Conservation (phyloP, 2,329 filamentous ascomycete species). For the Ophiocordyceps camponoti-floridani region DNA sequence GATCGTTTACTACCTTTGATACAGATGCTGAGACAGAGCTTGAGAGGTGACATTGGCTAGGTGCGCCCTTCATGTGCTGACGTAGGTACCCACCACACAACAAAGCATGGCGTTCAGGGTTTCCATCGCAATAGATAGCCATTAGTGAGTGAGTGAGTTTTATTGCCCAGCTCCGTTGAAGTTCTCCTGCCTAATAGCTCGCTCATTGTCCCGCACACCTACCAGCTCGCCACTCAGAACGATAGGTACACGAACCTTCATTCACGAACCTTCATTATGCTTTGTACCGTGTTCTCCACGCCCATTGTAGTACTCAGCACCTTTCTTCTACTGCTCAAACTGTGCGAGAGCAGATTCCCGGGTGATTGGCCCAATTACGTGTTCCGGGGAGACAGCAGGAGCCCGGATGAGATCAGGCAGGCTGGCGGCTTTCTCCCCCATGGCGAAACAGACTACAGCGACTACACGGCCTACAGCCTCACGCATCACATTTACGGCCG, state of each 20-base stretch:
- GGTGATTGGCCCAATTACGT: neutral
- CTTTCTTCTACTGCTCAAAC: neutral
- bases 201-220: too few relatives aligned
- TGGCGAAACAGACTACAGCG: neutral
- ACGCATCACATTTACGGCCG: neutral
- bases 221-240: too few relatives aligned
- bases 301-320: neutral
- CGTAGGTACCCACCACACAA: too few relatives aligned
- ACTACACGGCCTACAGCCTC: neutral
- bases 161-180: too few relatives aligned
- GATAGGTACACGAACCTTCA: neutral
- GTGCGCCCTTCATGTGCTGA: too few relatives aligned
- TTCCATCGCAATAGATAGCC: too few relatives aligned
- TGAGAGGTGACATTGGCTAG: too few relatives aligned
- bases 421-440: neutral
- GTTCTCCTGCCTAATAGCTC: too few relatives aligned
- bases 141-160: too few relatives aligned
- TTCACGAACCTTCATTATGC: neutral
- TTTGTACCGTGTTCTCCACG: neutral
- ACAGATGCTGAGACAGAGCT: too few relatives aligned
- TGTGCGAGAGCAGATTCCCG: neutral
- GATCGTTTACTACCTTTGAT: too few relatives aligned
- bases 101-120: too few relatives aligned
- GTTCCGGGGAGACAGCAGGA: neutral
- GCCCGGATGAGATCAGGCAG: neutral